Base-by-base conservation (phyloP, 371 early-diverging fungal genomes). In the Thermomucor indicae-seudaticae region DNA sequence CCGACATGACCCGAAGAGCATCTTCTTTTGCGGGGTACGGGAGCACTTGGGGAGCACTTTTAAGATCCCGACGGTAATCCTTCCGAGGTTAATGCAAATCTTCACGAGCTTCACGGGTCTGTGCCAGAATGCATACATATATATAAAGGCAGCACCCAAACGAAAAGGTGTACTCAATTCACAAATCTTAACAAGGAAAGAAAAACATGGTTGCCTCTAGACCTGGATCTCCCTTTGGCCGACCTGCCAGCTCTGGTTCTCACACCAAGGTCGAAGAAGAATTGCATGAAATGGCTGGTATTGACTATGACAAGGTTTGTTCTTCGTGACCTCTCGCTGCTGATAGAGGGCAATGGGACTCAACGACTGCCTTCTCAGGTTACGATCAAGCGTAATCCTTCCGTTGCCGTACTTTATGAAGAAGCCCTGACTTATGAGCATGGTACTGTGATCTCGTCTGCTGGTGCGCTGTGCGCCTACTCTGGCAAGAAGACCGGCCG, bases 401-500 rank as follows among this genome's bases (percentile, higher is more conserved):
- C 89, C 0, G 84, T 90, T n/a, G 80, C 96, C 41, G 83, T 86
- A 32, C 83, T 95, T 28, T 97, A 97, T 65, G 97, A 97, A 71
- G 90, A 97, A 49, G 98, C 97, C 5, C 80, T 97, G 51, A 78
- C 77, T 37, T 78, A 86, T 69, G 98, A 97, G 65, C 51, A 58
- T 2, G 98, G 95, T 28, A 90, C 96, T 3, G 87, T 84, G 50
- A 81, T 97, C 55, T 92, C 95, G 14, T 84, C 91, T 11, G 53
- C 86, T 6, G 98, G 98, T 41, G 98, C 97, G 6, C 74, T 97
- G 49, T 90, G 91, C 52, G 88, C 96, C 20, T 79, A 79, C 53
- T 93, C 94, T 40, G 97, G 96, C 47, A 78, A 80, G 53, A 96
- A 96, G 77, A 96, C 86, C 16, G 93, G 93, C 24, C 79, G 93